Percentiles rank a stretch among this genome's conserved stretches.
Conservation (phyloP, 2,329 filamentous ascomycete genomes). For the Scedosporium boydii region DNA sequence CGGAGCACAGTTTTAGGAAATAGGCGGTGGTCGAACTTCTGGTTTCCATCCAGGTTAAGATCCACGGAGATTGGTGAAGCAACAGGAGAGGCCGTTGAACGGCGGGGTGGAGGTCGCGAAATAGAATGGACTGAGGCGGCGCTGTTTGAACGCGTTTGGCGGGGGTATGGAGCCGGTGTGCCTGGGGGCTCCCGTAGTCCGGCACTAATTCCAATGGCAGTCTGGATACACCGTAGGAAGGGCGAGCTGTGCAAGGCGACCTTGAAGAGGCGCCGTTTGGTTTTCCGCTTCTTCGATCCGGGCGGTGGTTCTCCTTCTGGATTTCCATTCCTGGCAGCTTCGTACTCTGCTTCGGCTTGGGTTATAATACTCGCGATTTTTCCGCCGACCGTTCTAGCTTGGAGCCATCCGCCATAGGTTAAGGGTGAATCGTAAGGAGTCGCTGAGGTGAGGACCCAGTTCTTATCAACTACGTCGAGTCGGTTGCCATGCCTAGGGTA, state of each 20-base stretch:
- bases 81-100: constrained; percentile 20
- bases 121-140: background rate
- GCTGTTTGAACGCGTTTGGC: constrained; percentile 10
- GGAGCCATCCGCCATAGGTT: constrained; percentile 88
- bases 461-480: constrained; percentile 86
- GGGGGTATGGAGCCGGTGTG: constrained; percentile 15
- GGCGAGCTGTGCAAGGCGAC: constrained; percentile 90
- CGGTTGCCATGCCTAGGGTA: constrained; percentile 71
- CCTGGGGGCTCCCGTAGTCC: constrained; percentile 51
- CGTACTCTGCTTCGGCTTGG: constrained; percentile 37
- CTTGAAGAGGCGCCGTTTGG: constrained; percentile 49
- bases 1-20: constrained; percentile 57
- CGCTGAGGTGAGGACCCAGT: constrained; percentile 88
- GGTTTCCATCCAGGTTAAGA: constrained; percentile 7
- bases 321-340: constrained; percentile 14
- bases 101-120: background rate
- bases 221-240: constrained; percentile 71
- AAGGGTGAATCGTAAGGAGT: constrained; percentile 93
- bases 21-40: constrained; percentile 13
- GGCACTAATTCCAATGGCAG: constrained; percentile 53
- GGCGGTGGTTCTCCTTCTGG: constrained; percentile 10
- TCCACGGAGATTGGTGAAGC: constrained; percentile 16
- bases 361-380: constrained; percentile 69
- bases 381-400: constrained; percentile 70
- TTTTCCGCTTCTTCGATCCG: constrained; percentile 11